Percentiles rank a stretch among this genome's conserved stretches.
Evolutionary conservation across 495 filamentous ascomycete genomes (phyloP).

Genomic region (Xylaria telfairii): DNA sequence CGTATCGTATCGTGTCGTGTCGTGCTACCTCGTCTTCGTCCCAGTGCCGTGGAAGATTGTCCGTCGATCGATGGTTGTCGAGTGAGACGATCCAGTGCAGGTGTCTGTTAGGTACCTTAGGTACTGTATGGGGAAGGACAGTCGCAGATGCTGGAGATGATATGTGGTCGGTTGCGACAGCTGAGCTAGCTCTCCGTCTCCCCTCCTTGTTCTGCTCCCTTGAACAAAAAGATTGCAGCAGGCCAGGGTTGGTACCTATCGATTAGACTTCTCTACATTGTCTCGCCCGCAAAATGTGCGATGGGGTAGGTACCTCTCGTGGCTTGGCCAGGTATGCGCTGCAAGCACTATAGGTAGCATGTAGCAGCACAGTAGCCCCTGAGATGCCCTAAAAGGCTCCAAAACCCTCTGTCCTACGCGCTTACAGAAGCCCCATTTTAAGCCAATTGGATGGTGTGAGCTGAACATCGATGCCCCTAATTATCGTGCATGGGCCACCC

Average conservation of each 20-base stretch:
- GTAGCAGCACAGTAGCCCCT: neutral
- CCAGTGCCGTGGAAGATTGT: slow-evolving; percentile 21
- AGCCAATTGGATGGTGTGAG: neutral
- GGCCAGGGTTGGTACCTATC: neutral
- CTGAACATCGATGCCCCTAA: neutral
- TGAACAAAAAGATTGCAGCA: neutral
- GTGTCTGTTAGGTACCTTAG: no score
- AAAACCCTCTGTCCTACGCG: no score
- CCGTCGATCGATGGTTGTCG: slow-evolving; percentile 1
- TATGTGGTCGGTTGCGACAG: slow-evolving; percentile 14
- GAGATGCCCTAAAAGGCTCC: neutral
- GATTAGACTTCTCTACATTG: slow-evolving; percentile 10
- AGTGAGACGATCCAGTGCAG: neutral
- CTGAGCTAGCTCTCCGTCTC: no score
- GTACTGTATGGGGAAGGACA: neutral
- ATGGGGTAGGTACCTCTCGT: neutral
- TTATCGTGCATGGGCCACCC: neutral
- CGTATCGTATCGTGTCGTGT: slow-evolving; percentile 21
- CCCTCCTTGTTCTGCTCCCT: neutral
- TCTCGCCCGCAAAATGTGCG: neutral
- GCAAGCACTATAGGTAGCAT: no score
- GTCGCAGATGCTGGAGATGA: neutral
- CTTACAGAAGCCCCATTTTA: no score
- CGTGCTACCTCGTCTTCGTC: neutral
- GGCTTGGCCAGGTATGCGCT: neutral